Evolutionary conservation across 148 eudicot species (phyloP), one percentile per base, ranked within the genome.

Genomic region (Chenopodium berlandieri): DNA sequence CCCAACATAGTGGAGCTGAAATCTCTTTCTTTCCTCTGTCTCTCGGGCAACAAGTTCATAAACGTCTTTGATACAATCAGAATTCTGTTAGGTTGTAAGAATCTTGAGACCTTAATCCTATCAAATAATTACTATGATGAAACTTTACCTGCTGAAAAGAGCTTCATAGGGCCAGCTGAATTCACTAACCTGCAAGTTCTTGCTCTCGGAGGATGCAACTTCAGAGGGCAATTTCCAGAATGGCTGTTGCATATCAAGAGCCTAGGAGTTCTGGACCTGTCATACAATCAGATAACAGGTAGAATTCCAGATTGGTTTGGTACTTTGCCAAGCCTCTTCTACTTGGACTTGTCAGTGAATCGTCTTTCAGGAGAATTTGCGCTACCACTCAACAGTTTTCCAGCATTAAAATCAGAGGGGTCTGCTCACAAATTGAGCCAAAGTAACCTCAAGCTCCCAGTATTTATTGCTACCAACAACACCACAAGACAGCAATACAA

Each of bases 261-360:
- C 68, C 84, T 95, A 63, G 88, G 90, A 85, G 92, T 90, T 58
- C 46, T 95, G 12, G 97, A 95, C 83, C 68, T 93, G 70, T 90
- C 94, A 52, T 83, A 58, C 7, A 95, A 95, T 82, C 81, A 78
- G 48, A 60, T 95, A 71, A 82, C 80, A n/a, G 97, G 98, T 56
- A 62, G 81, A 4, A 85, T 95, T 80, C 98, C 98, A 14, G 85
- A 84, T 72, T 91, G 94, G 95, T 64, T 95, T 4, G 92, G 22
- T 65, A 78, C 25, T 80, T 82, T 93, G 40, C 88, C 90, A 4
- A 88, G 85, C 74, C 87, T 95, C 37, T 95, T 93, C 83, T 93
- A 91, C 84, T 64, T 95, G 23, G 97, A 92, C 81, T 90, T 93
- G 86, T 90, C 95, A 10, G 47, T 37, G 40, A 95, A 93, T 64